Conservation (phyloP, 768 basidiomycete genomes). For the Leccinum disarticulatum region DNA sequence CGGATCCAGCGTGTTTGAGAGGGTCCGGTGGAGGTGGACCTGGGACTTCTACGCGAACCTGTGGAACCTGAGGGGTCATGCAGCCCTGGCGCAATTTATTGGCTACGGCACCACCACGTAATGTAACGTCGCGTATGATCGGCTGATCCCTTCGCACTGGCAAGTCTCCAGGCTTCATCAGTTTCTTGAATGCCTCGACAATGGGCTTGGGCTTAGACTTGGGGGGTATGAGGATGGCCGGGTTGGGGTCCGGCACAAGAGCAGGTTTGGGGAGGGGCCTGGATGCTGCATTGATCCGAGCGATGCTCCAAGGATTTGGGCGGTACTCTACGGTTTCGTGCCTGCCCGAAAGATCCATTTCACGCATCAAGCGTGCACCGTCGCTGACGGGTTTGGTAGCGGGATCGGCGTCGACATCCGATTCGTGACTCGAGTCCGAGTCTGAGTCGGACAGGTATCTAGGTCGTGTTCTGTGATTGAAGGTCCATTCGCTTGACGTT, state of each 20-base stretch:
- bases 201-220: conserved; percentile 34
- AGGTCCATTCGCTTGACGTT: conserved; percentile 27
- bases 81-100: background rate
- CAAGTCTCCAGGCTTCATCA: conserved; percentile 25
- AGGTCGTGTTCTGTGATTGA: conserved; percentile 20
- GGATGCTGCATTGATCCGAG: conserved; percentile 71
- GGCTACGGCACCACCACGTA: background rate
- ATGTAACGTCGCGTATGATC: background rate
- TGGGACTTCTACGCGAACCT: background rate
- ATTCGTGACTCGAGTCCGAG: conserved; percentile 8
- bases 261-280: conserved; percentile 30
- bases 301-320: conserved; percentile 80
- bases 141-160: background rate
- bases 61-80: background rate
- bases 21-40: background rate
- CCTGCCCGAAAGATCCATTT: conserved; percentile 60
- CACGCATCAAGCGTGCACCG: conserved; percentile 37
- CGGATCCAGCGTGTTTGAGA: background rate
- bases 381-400: conserved; percentile 9
- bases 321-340: conserved; percentile 64
- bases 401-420: background rate
- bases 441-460: conserved; percentile 17
- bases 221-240: conserved; percentile 1
- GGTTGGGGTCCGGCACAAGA: background rate
- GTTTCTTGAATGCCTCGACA: conserved; percentile 48